Evolutionary conservation across 2,329 filamentous ascomycete genomes (phyloP).

Genomic region (Alternaria consortialis): DNA sequence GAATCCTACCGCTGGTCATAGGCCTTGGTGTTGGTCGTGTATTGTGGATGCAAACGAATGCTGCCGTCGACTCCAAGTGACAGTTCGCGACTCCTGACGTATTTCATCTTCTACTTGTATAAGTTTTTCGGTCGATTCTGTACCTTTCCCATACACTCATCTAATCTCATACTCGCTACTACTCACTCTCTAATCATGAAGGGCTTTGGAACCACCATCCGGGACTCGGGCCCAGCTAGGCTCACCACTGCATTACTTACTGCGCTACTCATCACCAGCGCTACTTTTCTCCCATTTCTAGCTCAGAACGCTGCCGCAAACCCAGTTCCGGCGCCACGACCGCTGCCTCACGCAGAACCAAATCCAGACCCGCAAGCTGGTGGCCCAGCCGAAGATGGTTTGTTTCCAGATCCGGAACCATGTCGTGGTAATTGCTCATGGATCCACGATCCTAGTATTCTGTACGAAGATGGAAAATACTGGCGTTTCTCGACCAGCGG

Average conservation of each 20-base stretch:
- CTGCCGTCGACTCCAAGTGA: neutral
- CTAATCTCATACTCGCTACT: neutral
- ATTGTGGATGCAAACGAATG: conserved; percentile 5
- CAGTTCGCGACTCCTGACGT: conserved; percentile 6
- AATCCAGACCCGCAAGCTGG: conserved; percentile 8
- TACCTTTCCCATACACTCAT: neutral
- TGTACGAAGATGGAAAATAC: conserved; percentile 57
- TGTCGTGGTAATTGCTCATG: conserved; percentile 52
- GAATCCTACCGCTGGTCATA: neutral
- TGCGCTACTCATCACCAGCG: conserved; percentile 21
- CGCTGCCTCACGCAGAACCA: neutral
- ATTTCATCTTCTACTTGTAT: neutral
- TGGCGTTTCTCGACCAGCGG: conserved; percentile 62
- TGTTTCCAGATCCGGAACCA: conserved; percentile 45
- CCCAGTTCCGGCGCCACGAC: neutral
- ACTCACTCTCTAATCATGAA: neutral
- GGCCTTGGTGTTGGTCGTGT: neutral
- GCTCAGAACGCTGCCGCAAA: conserved; percentile 9
- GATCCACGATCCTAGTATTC: conserved; percentile 58
- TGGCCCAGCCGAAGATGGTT: neutral
- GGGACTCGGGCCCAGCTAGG: conserved; percentile 5
- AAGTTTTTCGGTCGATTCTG: neutral
- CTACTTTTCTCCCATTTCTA: conserved; percentile 24
- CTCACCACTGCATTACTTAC: conserved; percentile 19
- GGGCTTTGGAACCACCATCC: neutral